Percentiles rank a stretch among this genome's conserved stretches.
Conservation (phyloP, 2,329 filamentous ascomycete genomes). For the Trichoderma guizhouense region DNA sequence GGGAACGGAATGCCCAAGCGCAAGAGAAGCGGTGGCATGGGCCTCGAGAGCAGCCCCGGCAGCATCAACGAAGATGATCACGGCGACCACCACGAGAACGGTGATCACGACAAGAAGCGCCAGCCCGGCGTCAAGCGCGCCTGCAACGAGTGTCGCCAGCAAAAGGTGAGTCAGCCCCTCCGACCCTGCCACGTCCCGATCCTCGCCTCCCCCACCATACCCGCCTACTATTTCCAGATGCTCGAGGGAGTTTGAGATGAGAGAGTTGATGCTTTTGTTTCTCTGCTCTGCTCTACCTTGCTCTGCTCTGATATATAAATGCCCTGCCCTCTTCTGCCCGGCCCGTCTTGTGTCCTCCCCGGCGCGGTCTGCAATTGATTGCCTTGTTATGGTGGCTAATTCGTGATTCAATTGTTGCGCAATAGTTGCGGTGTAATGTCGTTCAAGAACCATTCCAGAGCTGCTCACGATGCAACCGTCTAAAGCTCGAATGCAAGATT, state of each 20-base stretch:
- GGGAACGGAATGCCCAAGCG: constrained; percentile 52
- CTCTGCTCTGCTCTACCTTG: not conserved
- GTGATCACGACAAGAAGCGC: constrained; percentile 57
- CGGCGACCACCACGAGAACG: constrained; percentile 49
- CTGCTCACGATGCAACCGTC: constrained; percentile 73
- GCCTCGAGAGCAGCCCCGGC: constrained; percentile 59
- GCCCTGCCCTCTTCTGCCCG: not conserved
- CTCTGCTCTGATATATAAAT: not conserved
- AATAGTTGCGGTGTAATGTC: constrained; percentile 76
- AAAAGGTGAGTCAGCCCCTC: constrained; percentile 62
- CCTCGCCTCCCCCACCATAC: not conserved
- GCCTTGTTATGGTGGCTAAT: not conserved
- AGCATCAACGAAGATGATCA: constrained; percentile 51
- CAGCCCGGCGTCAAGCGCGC: constrained; percentile 72
- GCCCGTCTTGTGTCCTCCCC: not conserved
- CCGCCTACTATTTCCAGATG: not conserved
- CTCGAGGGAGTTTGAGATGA: not conserved
- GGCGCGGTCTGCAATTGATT: not conserved
- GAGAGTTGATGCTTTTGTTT: not conserved
- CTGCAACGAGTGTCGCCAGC: constrained; percentile 81
- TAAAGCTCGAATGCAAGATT: constrained; percentile 80
- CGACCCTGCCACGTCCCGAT: not conserved
- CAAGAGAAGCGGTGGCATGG: constrained; percentile 54
- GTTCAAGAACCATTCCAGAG: constrained; percentile 74
- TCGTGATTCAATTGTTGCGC: constrained; percentile 13